phyloP scores from a whole-genome alignment of 768 basidiomycete species.

The Boletus barrowsii region DNA sequence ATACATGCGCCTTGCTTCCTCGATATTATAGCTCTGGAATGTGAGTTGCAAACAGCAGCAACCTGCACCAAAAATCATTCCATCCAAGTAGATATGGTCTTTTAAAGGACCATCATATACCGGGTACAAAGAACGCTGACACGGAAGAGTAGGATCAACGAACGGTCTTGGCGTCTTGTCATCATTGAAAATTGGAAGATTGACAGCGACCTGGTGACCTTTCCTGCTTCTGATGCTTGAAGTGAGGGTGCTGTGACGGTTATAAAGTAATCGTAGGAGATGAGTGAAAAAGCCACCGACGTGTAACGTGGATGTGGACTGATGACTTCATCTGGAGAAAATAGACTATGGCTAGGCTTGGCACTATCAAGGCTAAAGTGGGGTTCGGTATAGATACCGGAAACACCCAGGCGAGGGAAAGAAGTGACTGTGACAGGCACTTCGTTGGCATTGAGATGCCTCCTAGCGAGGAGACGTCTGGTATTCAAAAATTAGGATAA shows the following conservation, averaged over 20 bases:
- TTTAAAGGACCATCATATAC: too few relatives aligned
- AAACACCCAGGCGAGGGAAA: conserved; percentile 86
- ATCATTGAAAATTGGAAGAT: conserved; percentile 90
- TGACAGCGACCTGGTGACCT: conserved; percentile 91
- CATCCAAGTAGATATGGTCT: too few relatives aligned
- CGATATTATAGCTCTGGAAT: too few relatives aligned
- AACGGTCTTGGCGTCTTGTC: conserved; percentile 83
- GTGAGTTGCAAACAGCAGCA: too few relatives aligned
- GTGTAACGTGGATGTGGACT: conserved; percentile 97
- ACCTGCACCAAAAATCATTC: too few relatives aligned
- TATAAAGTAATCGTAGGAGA: conserved; percentile 5
- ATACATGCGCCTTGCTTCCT: too few relatives aligned
- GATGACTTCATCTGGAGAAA: conserved; percentile 91
- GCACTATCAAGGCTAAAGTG: conserved; percentile 72
- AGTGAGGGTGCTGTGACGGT: conserved; percentile 72
- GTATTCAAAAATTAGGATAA: conserved; percentile 4
- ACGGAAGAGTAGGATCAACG: conserved; percentile 86
- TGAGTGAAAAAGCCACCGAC: conserved; percentile 51
- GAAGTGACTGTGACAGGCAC: conserved; percentile 90
- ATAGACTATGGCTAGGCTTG: conserved; percentile 85
- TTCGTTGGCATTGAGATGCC: conserved; percentile 80
- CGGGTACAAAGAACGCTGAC: conserved; percentile 68
- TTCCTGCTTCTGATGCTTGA: conserved; percentile 89
- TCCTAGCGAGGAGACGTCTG: conserved; percentile 73
- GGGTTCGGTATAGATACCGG: conserved; percentile 90